Base-by-base conservation (phyloP, 805 yeast genomes). In the Starmera quercuum region DNA sequence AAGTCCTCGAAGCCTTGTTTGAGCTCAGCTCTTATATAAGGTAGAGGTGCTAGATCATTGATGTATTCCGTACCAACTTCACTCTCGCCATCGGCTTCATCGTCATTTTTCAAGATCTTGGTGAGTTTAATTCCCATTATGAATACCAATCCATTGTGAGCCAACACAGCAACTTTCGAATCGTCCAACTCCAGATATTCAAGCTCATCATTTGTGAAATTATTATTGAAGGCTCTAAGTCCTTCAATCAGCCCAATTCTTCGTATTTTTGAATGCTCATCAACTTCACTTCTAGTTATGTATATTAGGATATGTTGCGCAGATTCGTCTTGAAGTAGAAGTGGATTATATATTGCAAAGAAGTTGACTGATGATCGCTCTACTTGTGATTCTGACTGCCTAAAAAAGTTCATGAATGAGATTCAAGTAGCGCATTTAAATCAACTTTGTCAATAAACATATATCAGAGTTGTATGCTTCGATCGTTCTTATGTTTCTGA, bases 221-320 rank as follows among this genome's bases (percentile, higher is more conserved):
- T 49, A n/a, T 37, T 34, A n/a, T 40, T 33, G 20, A 51, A 40
- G 31, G 41, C 51, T 14, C 43, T 41, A 16, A 62, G 43, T 2
- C 71, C 74, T 33, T 66, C 66, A 4, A 68, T 53, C 20, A 68
- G 45, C 2, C 75, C 73, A 14, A 68, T 53, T 16, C 54, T 56
- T 19, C 63, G 44, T 23, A 66, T 42, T 39, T 63, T 57, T 6
- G 52, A 59, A 18, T 49, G 47, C 6, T 59, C 43, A 30, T 57
- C 59, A 3, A 47, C 53, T 22, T 58, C 68, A 14, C 15, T 25
- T 8, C 5, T 6, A 4, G 27, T 14, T 25, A 25, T 14, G 15
- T 25, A 25, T 11, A 25, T n/a, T 17, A 25, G 10, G 8, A 25
- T 25, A 13, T 25, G 27, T 25, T 13, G 9, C 13, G 13, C 27